phyloP scores from a whole-genome alignment of 2,329 filamentous ascomycete species.

The Stromatinia cepivora region DNA sequence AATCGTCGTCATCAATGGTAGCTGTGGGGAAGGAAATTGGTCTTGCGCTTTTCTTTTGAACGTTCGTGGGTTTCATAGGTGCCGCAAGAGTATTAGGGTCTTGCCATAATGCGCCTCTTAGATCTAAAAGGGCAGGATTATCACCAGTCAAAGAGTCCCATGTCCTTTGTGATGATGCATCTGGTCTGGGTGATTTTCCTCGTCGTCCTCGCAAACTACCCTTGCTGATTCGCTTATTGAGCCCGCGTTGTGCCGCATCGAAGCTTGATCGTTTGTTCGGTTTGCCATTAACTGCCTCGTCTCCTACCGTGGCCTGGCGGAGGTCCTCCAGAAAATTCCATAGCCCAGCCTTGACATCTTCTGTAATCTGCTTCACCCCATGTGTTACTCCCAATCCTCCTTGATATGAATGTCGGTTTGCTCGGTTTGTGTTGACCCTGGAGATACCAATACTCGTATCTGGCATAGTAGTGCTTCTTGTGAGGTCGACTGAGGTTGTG shows the following conservation, averaged over 20 bases:
- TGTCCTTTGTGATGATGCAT: slow-evolving; percentile 28
- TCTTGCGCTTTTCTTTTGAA: slow-evolving; percentile 32
- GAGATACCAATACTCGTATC: slow-evolving; percentile 39
- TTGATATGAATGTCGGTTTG: slow-evolving; percentile 40
- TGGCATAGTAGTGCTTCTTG: slow-evolving; percentile 37
- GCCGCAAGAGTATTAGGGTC: slow-evolving; percentile 23
- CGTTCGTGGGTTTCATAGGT: slow-evolving; percentile 27
- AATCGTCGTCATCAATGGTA: slow-evolving; percentile 56
- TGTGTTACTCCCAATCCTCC: slow-evolving; percentile 34
- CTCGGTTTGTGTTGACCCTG: slow-evolving; percentile 33
- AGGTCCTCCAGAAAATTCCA: slow-evolving; percentile 96
- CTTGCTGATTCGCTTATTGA: slow-evolving; percentile 44
- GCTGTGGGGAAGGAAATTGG: slow-evolving; percentile 34
- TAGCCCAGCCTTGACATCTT: slow-evolving; percentile 84
- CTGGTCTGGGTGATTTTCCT: slow-evolving; percentile 30
- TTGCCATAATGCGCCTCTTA: slow-evolving; percentile 28
- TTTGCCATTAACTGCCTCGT: slow-evolving; percentile 72
- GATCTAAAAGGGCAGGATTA: slow-evolving; percentile 31
- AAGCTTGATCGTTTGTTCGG: slow-evolving; percentile 40
- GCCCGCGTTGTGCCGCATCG: slow-evolving; percentile 34
- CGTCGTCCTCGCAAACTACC: slow-evolving; percentile 34
- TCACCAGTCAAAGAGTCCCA: slow-evolving; percentile 39
- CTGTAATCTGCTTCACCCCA: slow-evolving; percentile 44
- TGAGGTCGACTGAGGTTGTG: slow-evolving; percentile 37
- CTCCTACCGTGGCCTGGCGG: slow-evolving; percentile 90